These are phyloP conservation scores for Neofusicoccum cordaticola DNA, from an alignment of 2,329 filamentous ascomycete genomes.

Conservation along the genomic window DNA sequence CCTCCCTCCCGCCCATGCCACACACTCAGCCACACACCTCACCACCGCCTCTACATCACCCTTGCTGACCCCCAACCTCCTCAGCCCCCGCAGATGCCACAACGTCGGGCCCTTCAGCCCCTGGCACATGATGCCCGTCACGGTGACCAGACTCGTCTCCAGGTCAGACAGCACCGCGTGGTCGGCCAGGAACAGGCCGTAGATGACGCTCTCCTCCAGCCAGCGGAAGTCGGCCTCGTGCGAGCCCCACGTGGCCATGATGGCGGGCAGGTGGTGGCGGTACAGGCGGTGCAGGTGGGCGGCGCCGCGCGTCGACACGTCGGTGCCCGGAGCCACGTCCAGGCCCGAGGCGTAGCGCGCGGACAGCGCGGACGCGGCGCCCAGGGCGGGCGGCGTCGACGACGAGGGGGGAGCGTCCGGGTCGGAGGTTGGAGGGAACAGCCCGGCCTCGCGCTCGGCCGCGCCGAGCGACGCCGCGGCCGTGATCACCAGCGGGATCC, in stretches of 20 bases:
- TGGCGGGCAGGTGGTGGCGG: neutral
- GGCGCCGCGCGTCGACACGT: neutral
- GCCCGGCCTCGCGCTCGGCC: slow-evolving; percentile 1
- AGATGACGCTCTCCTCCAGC: slow-evolving; percentile 56
- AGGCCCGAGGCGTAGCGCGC: neutral
- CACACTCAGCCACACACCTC: slow-evolving; percentile 33
- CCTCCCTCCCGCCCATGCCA: neutral
- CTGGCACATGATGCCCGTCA: slow-evolving; percentile 58
- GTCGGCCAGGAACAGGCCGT: slow-evolving; percentile 58
- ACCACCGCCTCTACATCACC: slow-evolving; percentile 45
- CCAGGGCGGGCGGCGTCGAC: neutral
- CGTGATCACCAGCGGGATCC: slow-evolving; percentile 13
- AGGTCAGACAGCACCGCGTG: slow-evolving; percentile 53
- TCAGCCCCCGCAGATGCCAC: slow-evolving; percentile 55
- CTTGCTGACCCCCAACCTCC: slow-evolving; percentile 48
- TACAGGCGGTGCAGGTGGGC: neutral
- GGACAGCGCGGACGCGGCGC: neutral
- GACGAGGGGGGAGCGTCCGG: neutral
- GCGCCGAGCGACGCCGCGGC: neutral
- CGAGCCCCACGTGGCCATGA: neutral
- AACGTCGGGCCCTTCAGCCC: slow-evolving; percentile 52
- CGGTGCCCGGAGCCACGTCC: neutral
- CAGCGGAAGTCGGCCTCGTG: slow-evolving; percentile 31
- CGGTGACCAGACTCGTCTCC: slow-evolving; percentile 55
- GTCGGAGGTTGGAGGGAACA: neutral